A percentile compares a stretch with the other conserved stretches of the same genome.
phyloP scores from a whole-genome alignment of 805 yeast genomes.

The Hanseniaspora lachancei region DNA sequence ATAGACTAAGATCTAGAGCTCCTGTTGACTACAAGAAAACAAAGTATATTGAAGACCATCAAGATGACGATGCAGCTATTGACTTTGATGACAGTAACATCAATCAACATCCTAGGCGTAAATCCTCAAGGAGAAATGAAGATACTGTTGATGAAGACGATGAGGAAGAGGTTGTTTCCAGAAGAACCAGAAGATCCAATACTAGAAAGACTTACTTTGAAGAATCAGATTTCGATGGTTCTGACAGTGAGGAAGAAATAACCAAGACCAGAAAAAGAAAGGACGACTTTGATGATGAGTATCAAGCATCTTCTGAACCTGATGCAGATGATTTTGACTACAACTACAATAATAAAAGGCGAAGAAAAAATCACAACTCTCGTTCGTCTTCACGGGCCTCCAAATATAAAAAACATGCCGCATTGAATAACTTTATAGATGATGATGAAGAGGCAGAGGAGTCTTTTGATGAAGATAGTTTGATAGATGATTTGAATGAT shows the following conservation, averaged over 20 bases:
- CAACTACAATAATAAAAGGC: conserved; percentile 10
- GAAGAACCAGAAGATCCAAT: not conserved
- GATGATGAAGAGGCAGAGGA: conserved; percentile 25
- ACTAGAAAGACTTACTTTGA: not conserved
- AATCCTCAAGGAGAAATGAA: not conserved
- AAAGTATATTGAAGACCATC: conserved; percentile 13
- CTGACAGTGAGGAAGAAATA: not conserved
- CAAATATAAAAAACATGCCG: conserved; percentile 7
- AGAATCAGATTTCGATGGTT: not conserved
- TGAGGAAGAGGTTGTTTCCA: conserved; percentile 16
- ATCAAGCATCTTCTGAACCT: conserved; percentile 8
- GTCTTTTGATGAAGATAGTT: conserved; percentile 19
- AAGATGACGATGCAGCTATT: conserved; percentile 12
- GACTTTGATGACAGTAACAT: conserved; percentile 4
- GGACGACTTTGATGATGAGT: conserved; percentile 17
- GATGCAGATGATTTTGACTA: conserved; percentile 15
- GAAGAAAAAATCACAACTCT: conserved; percentile 15
- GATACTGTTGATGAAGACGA: conserved; percentile 15
- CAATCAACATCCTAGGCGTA: conserved; percentile 1
- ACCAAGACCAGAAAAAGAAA: not conserved
- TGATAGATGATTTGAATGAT: conserved; percentile 18
- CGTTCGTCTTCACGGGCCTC: not conserved
- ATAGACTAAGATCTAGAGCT: conserved; percentile 39
- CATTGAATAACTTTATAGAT: conserved; percentile 22
- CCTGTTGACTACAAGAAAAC: conserved; percentile 18